Conservation (phyloP, 768 basidiomycete species). For the Suillus subalutaceus region DNA sequence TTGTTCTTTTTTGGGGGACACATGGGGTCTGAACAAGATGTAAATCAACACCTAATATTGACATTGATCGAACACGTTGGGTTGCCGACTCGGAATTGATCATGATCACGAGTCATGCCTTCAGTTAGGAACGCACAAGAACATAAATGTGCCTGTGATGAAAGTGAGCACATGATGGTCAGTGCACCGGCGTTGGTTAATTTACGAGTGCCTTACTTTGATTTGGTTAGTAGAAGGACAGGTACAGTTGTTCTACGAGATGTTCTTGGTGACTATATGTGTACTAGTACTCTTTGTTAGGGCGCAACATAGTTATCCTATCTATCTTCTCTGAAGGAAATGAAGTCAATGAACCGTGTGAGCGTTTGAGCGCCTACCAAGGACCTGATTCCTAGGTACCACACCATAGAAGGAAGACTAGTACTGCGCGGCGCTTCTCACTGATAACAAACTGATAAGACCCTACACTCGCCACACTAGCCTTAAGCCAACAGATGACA, state of each 20-base stretch:
- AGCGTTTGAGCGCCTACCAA: neutral
- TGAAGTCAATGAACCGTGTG: neutral
- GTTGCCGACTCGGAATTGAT: neutral
- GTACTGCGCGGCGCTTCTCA: neutral
- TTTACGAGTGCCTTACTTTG: neutral
- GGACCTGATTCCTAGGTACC: neutral
- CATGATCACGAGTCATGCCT: neutral
- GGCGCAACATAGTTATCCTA: neutral
- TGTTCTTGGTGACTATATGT: neutral
- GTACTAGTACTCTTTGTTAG: neutral
- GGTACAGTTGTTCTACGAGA: neutral
- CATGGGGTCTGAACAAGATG: neutral
- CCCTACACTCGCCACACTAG: neutral
- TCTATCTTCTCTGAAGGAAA: neutral
- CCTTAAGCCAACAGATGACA: constrained; percentile 20
- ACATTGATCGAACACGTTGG: neutral
- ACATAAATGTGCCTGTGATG: neutral
- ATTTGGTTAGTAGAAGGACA: neutral
- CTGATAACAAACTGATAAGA: constrained; percentile 1
- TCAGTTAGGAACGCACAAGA: neutral
- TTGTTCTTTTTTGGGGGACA: neutral
- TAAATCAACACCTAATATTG: neutral
- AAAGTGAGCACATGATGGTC: neutral
- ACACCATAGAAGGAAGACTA: neutral
- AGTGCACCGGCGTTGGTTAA: neutral